Conservation (phyloP, 345 rosid genomes). For the Noccaea bulbosa region DNA sequence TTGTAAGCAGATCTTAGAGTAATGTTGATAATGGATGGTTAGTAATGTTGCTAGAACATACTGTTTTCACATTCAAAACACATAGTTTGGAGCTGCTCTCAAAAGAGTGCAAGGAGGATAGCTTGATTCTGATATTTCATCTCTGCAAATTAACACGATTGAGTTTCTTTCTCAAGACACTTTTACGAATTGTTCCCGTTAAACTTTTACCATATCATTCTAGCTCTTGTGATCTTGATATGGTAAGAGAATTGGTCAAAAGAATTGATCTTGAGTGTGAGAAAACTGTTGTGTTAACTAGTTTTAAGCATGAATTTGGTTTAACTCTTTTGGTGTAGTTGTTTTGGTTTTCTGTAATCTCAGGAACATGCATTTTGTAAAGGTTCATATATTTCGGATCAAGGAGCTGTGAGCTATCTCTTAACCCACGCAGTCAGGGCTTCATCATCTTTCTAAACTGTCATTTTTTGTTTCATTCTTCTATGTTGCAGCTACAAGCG, state of each 20-base stretch:
- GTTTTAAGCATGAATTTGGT: too few relatives aligned
- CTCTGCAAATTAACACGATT: too few relatives aligned
- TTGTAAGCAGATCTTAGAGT: neutral
- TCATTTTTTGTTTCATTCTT: neutral
- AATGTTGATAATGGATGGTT: neutral
- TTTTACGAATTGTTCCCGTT: too few relatives aligned
- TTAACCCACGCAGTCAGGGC: conserved; percentile 87
- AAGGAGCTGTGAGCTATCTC: conserved; percentile 76
- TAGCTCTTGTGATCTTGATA: conserved; percentile 9
- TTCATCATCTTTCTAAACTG: conserved; percentile 13
- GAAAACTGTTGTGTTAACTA: neutral
- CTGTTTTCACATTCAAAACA: neutral
- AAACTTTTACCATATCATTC: neutral
- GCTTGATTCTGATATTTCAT: too few relatives aligned
- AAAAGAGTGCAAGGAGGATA: too few relatives aligned
- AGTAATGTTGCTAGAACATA: neutral
- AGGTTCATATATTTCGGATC: conserved; percentile 75
- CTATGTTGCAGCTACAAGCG: conserved; percentile 58
- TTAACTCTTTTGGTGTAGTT: neutral
- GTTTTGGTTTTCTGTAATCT: conserved; percentile 11
- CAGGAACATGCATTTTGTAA: conserved; percentile 14
- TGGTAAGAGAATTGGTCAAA: too few relatives aligned
- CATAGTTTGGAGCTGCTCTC: too few relatives aligned
- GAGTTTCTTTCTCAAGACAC: too few relatives aligned
- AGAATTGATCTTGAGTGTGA: too few relatives aligned